phyloP scores from a whole-genome alignment of 768 basidiomycete species.

The Sutorius australiensis region DNA sequence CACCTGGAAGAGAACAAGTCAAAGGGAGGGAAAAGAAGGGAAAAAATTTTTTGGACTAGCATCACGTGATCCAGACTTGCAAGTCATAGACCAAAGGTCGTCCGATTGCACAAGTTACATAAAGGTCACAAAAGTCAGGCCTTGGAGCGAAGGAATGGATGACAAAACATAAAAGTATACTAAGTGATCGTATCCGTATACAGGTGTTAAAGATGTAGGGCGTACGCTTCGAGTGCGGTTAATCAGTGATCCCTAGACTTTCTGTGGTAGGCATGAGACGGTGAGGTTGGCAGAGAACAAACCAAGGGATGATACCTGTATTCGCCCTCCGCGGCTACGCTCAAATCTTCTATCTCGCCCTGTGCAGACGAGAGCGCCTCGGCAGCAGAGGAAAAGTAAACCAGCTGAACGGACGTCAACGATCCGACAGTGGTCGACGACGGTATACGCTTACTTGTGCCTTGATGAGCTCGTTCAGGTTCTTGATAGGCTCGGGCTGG shows the following conservation, averaged over 20 bases:
- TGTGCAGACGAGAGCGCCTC: constrained; percentile 80
- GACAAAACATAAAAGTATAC: constrained; percentile 6
- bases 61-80: not conserved
- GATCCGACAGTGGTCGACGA: not conserved
- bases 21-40: not conserved
- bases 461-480: constrained; percentile 87
- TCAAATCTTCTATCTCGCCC: constrained; percentile 90
- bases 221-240: not conserved
- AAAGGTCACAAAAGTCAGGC: constrained; percentile 1
- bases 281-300: not conserved
- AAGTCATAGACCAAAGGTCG: not conserved
- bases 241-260: constrained; percentile 87
- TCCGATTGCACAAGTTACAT: constrained; percentile 10
- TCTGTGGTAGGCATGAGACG: constrained; percentile 36
- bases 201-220: constrained; percentile 2
- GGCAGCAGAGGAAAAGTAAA: constrained; percentile 71
- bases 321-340: constrained; percentile 90
- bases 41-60: not conserved
- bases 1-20: not conserved
- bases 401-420: constrained; percentile 42
- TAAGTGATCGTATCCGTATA: constrained; percentile 13
- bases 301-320: constrained; percentile 58
- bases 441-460: constrained; percentile 58
- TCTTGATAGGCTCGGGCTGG: constrained; percentile 94
- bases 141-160: not conserved